Base-by-base conservation (phyloP, 768 basidiomycete genomes). In the Exsudoporus frostii region DNA sequence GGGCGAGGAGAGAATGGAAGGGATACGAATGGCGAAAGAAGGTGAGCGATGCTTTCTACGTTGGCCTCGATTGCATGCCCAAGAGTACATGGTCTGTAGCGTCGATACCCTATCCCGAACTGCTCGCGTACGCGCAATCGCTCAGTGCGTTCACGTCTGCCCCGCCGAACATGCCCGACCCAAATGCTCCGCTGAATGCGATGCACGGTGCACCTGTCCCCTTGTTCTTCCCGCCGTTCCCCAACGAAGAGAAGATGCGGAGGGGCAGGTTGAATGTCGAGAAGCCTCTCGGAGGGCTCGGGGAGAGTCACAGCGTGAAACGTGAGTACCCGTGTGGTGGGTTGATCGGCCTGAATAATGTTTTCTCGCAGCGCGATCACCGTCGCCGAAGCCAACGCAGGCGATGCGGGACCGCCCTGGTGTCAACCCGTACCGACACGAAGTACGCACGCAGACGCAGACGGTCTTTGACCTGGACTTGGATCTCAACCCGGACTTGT, bases 161-260 rank as follows among this genome's bases (percentile, higher is more conserved):
- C 10, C 91, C 91, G 8, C 91, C 91, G 10, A 90, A 90, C 63
- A 87, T 91, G 83, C 88, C 88, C 20, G 88, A 90, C 61, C 78
- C 84, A 43, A 75, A 76, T 24, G 71, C 82, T 6, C 84, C 86
- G 1, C 33, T 54, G 29, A 51, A 29, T 17, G 51, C 57, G 36
- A 11, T 57, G 46, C 86, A 86, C 9, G 88, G 87, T 60, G 84
- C 84, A 11, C 86, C 87, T 1, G 84, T 85, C 17, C 88, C 86
- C 17, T 65, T 90, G 38, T 92, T 93, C 77, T 91, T 92, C 73
- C 90, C 90, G 34, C 92, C 92, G 11, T 93, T 92, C 68, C 91
- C 91, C 1, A 92, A 91, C 64, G 90, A 92, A 71, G 91, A 92
- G 67, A 92, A 90, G 71, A 91, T 93, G 88, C 84, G 90, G 47